These are phyloP conservation scores for Sambucus nigra DNA, from an alignment of 129 eudicot genomes.

Conservation along the genomic window DNA sequence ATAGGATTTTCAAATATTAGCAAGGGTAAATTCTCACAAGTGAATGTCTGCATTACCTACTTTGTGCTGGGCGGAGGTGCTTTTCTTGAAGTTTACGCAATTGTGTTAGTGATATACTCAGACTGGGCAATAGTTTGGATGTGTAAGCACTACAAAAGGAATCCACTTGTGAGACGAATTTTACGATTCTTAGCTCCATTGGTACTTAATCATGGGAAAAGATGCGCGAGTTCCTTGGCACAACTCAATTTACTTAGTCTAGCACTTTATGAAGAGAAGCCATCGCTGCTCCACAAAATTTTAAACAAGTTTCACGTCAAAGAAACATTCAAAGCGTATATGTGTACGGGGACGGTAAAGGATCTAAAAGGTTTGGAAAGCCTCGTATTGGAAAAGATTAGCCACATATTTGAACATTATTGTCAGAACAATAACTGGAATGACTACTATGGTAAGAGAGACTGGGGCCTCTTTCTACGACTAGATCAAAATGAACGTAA, in stretches of 20 bases:
- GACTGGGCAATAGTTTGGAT: neutral
- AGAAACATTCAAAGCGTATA: neutral
- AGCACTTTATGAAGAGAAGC: neutral
- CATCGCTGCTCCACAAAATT: neutral
- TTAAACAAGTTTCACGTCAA: neutral
- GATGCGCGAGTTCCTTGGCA: neutral
- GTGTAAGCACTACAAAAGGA: neutral
- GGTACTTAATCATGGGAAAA: neutral
- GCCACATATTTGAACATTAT: neutral
- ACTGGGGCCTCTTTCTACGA: neutral
- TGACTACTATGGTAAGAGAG: neutral
- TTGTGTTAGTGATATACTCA: neutral
- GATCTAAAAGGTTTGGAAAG: neutral
- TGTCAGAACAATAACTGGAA: neutral
- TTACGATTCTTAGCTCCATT: neutral
- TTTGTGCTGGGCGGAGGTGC: neutral
- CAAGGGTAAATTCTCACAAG: neutral
- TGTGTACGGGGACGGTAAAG: neutral
- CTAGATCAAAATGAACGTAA: neutral
- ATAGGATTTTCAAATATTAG: neutral
- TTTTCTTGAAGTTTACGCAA: neutral
- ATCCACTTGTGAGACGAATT: neutral
- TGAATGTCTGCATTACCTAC: neutral
- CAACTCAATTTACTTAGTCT: neutral
- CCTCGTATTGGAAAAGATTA: neutral